A percentile compares a stretch with the other conserved stretches of the same genome.
Evolutionary conservation across 352 stramenopile species (phyloP).

Genomic region (Globisporangium iwayamae): DNA sequence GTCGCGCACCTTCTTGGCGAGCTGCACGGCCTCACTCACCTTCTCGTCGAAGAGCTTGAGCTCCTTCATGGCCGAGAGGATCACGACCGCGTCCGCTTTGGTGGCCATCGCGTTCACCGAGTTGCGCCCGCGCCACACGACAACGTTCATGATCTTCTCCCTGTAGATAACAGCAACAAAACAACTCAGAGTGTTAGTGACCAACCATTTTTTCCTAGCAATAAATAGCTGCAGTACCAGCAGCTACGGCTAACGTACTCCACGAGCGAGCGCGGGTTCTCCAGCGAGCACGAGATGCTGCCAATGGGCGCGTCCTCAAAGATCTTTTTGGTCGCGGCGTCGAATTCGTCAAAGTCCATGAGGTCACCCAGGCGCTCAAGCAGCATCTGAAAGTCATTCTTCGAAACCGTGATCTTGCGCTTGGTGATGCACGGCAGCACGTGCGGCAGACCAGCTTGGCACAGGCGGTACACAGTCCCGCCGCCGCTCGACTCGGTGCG

Average conservation of each 20-base stretch:
- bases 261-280: conserved; percentile 52
- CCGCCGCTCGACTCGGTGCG: conserved; percentile 71
- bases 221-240: background rate
- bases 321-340: conserved; percentile 37
- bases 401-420: conserved; percentile 59
- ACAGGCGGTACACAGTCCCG: conserved; percentile 85
- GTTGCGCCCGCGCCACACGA: conserved; percentile 83
- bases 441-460: conserved; percentile 81
- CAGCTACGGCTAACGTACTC: conserved; percentile 37
- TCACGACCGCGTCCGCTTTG: conserved; percentile 73
- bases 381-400: conserved; percentile 83
- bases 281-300: conserved; percentile 75
- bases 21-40: conserved; percentile 37
- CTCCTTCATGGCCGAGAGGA: conserved; percentile 82
- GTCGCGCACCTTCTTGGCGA: conserved; percentile 49
- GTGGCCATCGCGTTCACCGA: conserved; percentile 85
- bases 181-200: background rate
- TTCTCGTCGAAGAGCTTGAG: conserved; percentile 65
- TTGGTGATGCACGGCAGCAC: conserved; percentile 81
- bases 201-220: background rate
- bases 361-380: conserved; percentile 79
- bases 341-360: conserved; percentile 82
- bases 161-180: conserved; percentile 28
- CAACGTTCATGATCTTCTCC: conserved; percentile 79
- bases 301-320: conserved; percentile 63